Conservation (phyloP, 768 basidiomycete species). For the Pulveroboletus sp. region DNA sequence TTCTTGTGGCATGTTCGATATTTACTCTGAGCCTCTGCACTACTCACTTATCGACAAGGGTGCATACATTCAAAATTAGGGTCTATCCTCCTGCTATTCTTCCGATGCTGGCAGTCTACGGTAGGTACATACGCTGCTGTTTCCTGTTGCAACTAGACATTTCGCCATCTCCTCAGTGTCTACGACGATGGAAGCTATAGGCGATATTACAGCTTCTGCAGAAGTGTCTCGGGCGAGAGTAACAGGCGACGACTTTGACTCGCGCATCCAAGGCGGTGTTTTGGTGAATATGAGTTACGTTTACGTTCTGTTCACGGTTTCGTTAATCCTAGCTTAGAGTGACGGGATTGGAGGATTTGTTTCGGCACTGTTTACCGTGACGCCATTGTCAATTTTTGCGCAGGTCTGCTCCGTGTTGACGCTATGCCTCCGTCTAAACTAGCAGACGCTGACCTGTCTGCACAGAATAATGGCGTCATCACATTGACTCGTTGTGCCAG, state of each 20-base stretch:
- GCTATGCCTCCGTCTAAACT: neutral
- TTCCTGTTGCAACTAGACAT: constrained; percentile 1
- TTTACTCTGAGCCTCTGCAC: neutral
- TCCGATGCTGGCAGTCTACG: constrained; percentile 58
- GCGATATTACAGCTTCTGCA: constrained; percentile 77
- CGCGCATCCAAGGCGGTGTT: constrained; percentile 78
- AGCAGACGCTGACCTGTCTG: neutral
- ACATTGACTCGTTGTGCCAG: constrained; percentile 83
- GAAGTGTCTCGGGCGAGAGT: constrained; percentile 77
- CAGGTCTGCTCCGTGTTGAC: constrained; percentile 34
- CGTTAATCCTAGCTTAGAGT: constrained; percentile 34
- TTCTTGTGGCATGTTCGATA: constrained; percentile 57
- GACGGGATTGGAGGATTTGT: constrained; percentile 81
- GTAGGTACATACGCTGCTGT: constrained; percentile 22
- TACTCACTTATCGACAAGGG: constrained; percentile 36
- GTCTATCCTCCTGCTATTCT: constrained; percentile 70
- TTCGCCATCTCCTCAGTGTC: constrained; percentile 42
- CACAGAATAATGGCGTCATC: constrained; percentile 77
- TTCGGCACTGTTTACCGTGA: constrained; percentile 76
- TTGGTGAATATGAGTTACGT: constrained; percentile 38
- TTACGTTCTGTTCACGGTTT: neutral
- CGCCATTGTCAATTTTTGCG: constrained; percentile 75
- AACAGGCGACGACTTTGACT: constrained; percentile 72
- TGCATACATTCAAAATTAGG: constrained; percentile 68
- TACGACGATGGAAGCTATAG: constrained; percentile 77